Evolutionary conservation across 495 filamentous ascomycete species (phyloP).

Genomic region (Penicillium goetzii): DNA sequence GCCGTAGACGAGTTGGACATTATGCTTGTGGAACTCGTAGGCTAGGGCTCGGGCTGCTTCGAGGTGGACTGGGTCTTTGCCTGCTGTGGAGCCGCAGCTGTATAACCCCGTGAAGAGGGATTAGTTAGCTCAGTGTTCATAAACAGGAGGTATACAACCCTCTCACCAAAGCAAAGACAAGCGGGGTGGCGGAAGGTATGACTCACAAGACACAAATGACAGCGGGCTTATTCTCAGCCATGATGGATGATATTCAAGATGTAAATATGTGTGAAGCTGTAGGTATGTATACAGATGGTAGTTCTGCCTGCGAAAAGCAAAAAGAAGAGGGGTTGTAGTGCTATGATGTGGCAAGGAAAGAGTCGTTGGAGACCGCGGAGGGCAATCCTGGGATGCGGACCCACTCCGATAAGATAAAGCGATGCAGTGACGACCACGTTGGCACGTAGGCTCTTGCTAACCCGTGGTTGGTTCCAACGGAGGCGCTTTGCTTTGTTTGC

Average conservation of each 20-base stretch:
- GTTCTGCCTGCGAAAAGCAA: not conserved
- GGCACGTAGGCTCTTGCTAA: slow-evolving; percentile 17
- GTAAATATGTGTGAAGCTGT: slow-evolving; percentile 39
- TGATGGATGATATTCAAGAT: slow-evolving; percentile 4
- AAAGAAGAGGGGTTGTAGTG: not conserved
- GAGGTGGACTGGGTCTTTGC: slow-evolving; percentile 68
- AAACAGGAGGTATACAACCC: not conserved
- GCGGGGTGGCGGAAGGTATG: slow-evolving; percentile 18
- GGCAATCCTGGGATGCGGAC: not conserved
- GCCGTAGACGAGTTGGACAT: slow-evolving; percentile 86
- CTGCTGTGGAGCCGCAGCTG: slow-evolving; percentile 76
- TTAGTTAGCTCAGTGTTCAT: slow-evolving; percentile 12
- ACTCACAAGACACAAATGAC: slow-evolving; percentile 85
- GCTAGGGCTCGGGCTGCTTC: slow-evolving; percentile 81
- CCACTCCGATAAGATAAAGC: slow-evolving; percentile 29
- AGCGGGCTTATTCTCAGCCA: slow-evolving; percentile 52
- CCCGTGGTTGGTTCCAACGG: slow-evolving; percentile 11
- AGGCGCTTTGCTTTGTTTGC: not conserved
- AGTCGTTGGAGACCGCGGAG: not conserved
- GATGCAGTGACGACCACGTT: slow-evolving; percentile 12
- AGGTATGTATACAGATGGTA: slow-evolving; percentile 1
- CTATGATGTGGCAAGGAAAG: slow-evolving; percentile 4
- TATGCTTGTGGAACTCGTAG: slow-evolving; percentile 68
- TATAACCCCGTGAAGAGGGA: not conserved
- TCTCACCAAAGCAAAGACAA: not conserved